Evolutionary conservation across 1,284 basidiomycete species (phyloP).

Genomic region (Erythrobasidium hasegawianum): DNA sequence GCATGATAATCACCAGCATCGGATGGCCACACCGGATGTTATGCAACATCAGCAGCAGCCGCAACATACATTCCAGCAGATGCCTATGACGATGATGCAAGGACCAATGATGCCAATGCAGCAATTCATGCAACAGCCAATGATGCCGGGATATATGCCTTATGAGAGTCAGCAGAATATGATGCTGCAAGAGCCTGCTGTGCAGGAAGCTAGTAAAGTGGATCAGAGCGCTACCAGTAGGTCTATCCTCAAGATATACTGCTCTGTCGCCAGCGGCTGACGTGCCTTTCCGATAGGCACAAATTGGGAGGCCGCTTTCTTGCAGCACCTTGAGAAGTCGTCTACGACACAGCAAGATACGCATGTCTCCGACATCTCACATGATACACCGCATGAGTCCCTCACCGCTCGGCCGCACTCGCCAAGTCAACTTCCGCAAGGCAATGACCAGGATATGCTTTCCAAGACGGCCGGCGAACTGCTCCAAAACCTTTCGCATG

Average conservation of each 20-base stretch:
- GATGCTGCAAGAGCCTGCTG: background rate
- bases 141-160: conserved; percentile 6
- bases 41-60: conserved; percentile 2
- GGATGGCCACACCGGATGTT: conserved; percentile 2
- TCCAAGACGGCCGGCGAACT: conserved; percentile 50
- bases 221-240: no score
- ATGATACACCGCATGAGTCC: conserved; percentile 16
- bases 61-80: background rate
- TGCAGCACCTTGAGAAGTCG: conserved; percentile 10
- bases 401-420: conserved; percentile 28
- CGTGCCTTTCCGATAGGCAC: background rate
- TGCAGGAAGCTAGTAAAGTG: no score
- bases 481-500: conserved; percentile 47
- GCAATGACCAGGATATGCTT: conserved; percentile 47
- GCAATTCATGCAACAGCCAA: conserved; percentile 7
- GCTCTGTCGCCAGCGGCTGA: no score
- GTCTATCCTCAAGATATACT: no score
- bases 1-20: conserved; percentile 11
- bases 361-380: background rate
- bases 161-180: background rate
- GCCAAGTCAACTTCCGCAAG: conserved; percentile 26
- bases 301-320: conserved; percentile 32
- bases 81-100: background rate
- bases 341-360: background rate
- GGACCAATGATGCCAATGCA: background rate